Conservation (phyloP, 2,329 filamentous ascomycete genomes). For the Hypomyces rosellus region DNA sequence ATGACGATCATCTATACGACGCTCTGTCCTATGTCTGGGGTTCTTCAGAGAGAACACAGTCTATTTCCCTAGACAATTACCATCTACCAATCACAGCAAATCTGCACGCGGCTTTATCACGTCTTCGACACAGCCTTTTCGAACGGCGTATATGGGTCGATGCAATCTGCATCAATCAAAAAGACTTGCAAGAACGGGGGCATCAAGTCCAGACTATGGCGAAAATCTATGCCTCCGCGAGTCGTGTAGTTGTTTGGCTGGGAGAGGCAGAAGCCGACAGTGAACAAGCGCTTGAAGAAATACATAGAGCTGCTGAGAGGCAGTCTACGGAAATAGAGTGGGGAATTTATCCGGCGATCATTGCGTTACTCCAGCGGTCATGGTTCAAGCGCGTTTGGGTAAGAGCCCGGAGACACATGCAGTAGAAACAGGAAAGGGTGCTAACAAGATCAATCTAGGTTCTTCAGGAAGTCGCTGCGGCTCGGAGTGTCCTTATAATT, state of each 20-base stretch:
- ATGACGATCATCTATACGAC: slow-evolving; percentile 1
- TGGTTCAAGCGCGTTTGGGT: slow-evolving; percentile 10
- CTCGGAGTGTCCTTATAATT: slow-evolving; percentile 3
- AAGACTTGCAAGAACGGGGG: slow-evolving; percentile 2
- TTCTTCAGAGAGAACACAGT: slow-evolving; percentile 4
- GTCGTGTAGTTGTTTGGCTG: slow-evolving; percentile 9
- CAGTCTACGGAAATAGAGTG: not conserved
- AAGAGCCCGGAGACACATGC: not conserved
- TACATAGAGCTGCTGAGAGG: not conserved
- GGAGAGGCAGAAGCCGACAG: slow-evolving; percentile 2
- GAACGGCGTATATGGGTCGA: slow-evolving; percentile 5
- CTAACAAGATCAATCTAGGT: slow-evolving; percentile 2
- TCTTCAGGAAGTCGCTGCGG: slow-evolving; percentile 9
- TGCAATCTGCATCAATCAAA: not conserved
- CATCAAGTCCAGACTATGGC: slow-evolving; percentile 8
- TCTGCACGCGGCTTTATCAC: not conserved
- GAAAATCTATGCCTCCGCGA: slow-evolving; percentile 9
- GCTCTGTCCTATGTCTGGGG: slow-evolving; percentile 9
- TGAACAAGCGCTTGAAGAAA: not conserved
- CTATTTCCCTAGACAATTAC: not conserved
- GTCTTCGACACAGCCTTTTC: slow-evolving; percentile 1
- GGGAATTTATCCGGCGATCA: not conserved
- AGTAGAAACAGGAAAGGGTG: not conserved
- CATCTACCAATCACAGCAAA: not conserved
- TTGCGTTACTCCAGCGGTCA: slow-evolving; percentile 1